phyloP scores from a whole-genome alignment of 805 yeast species.

The Metahyphopichia silvanorum region DNA sequence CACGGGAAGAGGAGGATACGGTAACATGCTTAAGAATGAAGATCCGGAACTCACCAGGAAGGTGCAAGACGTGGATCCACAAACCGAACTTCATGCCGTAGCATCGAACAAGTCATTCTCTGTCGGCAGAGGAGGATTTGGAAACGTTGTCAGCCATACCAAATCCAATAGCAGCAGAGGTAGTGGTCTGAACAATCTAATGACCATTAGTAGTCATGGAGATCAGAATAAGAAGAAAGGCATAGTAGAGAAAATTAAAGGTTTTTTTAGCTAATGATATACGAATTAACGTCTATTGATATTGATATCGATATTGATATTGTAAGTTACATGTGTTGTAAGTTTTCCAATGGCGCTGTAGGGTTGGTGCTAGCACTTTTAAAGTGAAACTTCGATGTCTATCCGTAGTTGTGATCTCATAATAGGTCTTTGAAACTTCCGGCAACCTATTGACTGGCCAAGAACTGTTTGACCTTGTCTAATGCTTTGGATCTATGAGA shows the following conservation, averaged over 20 bases:
- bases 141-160: constrained; percentile 46
- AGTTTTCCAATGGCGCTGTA: too few relatives aligned
- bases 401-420: too few relatives aligned
- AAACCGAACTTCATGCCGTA: constrained; percentile 39
- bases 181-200: constrained; percentile 21
- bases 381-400: too few relatives aligned
- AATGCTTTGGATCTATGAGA: constrained; percentile 89
- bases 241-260: constrained; percentile 45
- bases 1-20: constrained; percentile 79
- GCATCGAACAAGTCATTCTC: constrained; percentile 44
- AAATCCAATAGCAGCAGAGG: constrained; percentile 20
- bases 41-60: constrained; percentile 57
- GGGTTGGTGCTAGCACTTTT: too few relatives aligned
- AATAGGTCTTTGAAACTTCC: too few relatives aligned
- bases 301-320: too few relatives aligned
- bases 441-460: constrained; percentile 19
- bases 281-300: too few relatives aligned
- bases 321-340: too few relatives aligned
- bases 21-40: constrained; percentile 65
- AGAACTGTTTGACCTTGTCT: constrained; percentile 59
- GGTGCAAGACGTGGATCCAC: constrained; percentile 63
- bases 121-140: constrained; percentile 67
- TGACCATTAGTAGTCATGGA: constrained; percentile 34
- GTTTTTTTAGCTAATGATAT: constrained; percentile 37
- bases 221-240: constrained; percentile 28